Conservation (phyloP, 176 grass and related monocot species). For the Carex scoparia region DNA sequence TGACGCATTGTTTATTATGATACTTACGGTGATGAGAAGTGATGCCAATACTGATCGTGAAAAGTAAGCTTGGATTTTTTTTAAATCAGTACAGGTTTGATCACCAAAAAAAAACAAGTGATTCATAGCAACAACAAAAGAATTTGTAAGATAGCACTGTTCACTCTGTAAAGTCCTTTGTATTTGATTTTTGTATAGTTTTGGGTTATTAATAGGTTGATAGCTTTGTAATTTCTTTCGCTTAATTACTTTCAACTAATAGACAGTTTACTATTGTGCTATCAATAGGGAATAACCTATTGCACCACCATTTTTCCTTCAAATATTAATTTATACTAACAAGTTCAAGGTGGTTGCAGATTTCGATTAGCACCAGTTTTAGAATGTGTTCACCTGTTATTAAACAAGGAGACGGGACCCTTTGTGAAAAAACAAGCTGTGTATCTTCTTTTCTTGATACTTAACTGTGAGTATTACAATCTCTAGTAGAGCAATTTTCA, state of each 20-base stretch:
- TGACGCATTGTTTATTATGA: slow-evolving; percentile 77
- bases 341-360: slow-evolving; percentile 40
- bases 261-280: not conserved
- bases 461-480: slow-evolving; percentile 63
- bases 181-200: not conserved
- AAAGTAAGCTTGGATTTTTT: slow-evolving; percentile 45
- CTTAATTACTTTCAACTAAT: not conserved
- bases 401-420: slow-evolving; percentile 61
- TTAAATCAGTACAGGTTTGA: not conserved
- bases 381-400: slow-evolving; percentile 51
- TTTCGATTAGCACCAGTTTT: slow-evolving; percentile 55
- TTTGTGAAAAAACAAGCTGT: slow-evolving; percentile 70
- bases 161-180: not conserved
- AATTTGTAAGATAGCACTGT: not conserved
- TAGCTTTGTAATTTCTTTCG: not conserved
- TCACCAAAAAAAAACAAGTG: not conserved
- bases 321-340: not conserved
- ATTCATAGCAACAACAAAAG: not conserved
- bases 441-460: slow-evolving; percentile 74
- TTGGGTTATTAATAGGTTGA: not conserved
- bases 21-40: slow-evolving; percentile 63
- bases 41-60: slow-evolving; percentile 49
- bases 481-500: slow-evolving; percentile 14
- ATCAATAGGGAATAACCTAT: not conserved
- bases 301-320: not conserved